phyloP scores from a whole-genome alignment of 192 early-diverging fungal genomes.

The Endogone sp. region DNA sequence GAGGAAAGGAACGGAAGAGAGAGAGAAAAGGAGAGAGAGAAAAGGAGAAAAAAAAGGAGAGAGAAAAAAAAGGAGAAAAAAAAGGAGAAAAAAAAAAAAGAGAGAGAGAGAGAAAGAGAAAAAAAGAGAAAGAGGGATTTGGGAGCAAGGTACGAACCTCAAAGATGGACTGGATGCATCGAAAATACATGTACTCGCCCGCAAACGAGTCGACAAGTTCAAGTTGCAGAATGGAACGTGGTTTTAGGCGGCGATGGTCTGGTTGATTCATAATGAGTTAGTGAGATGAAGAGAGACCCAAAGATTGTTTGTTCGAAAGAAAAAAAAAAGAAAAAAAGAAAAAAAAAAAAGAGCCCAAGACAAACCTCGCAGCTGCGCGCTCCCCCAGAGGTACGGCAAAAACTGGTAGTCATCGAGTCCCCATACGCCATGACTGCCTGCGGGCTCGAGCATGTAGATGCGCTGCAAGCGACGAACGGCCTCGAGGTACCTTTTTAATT shows the following conservation, averaged over 20 bases:
- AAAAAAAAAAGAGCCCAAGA: not conserved
- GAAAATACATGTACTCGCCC: constrained; percentile 82
- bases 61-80: not conserved
- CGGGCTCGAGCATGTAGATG: constrained; percentile 88
- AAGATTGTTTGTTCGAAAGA: not conserved
- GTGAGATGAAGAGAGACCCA: not conserved
- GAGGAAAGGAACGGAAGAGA: not conserved
- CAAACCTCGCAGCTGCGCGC: constrained; percentile 75
- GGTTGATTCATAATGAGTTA: not conserved
- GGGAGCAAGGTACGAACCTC: constrained; percentile 45
- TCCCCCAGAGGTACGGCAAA: constrained; percentile 92
- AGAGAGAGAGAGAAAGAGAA: constrained; percentile 14
- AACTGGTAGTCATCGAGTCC: constrained; percentile 98
- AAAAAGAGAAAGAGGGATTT: not conserved
- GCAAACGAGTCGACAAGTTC: constrained; percentile 57
- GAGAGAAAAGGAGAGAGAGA: constrained; percentile 17
- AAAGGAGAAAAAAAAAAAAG: not conserved
- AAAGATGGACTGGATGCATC: constrained; percentile 78
- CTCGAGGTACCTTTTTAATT: constrained; percentile 59
- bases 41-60: not conserved
- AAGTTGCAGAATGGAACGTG: constrained; percentile 63
- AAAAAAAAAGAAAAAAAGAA: too few relatives aligned
- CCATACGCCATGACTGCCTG: constrained; percentile 96
- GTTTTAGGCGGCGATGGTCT: constrained; percentile 67
- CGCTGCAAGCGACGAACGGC: constrained; percentile 77